Evolutionary conservation across 1,139 yeast genomes (phyloP), one percentile per base, ranked within the genome.

Genomic region (Kodamaea plutei): DNA sequence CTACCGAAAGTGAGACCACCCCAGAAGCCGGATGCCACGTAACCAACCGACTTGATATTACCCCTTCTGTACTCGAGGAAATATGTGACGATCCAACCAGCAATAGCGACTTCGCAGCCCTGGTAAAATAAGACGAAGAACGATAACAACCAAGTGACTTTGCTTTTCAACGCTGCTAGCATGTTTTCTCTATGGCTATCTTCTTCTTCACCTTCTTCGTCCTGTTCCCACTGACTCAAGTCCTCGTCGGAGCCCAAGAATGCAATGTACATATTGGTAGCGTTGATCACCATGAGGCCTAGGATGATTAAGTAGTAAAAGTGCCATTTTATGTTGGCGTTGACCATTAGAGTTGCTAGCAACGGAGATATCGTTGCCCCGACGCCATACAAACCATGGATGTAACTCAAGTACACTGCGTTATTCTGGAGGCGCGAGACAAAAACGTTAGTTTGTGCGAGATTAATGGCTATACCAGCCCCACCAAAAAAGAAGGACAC

Each of bases 1-100:
- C 88, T 52, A 1, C 87, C 87, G 3, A 76, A 22, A 0, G 85
- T 77, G 21, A 81, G 56, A 5, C 88, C 89, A 8, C 69, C 76
- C 88, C 87, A 81, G 43, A 73, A 79, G 0, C 87, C 87, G 6
- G 85, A 74, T 2, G 83, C 73, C 18, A 79, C 79, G 45, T 78
- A 79, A 12, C 87, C 85, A 34, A 70, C 68, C 4, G 69, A 53
- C 1, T 48, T 40, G 3, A 57, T 47, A 31, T 58, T 52, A 2
- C 79, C 82, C 26, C 63, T 58, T 27, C 85, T 63, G 43, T 74
- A 75, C 30, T 70, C 73, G 27, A 76, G 64, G 45, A 80, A 60
- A 43, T 66, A 80, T 0, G 87, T 76, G 23, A 79, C 81, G 20
- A 76, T 68, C 87, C 87, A 81, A 18, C 85, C 85, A 14, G 82